phyloP scores from a whole-genome alignment of 176 grass and related monocot genomes.

The Oryza meridionalis region DNA sequence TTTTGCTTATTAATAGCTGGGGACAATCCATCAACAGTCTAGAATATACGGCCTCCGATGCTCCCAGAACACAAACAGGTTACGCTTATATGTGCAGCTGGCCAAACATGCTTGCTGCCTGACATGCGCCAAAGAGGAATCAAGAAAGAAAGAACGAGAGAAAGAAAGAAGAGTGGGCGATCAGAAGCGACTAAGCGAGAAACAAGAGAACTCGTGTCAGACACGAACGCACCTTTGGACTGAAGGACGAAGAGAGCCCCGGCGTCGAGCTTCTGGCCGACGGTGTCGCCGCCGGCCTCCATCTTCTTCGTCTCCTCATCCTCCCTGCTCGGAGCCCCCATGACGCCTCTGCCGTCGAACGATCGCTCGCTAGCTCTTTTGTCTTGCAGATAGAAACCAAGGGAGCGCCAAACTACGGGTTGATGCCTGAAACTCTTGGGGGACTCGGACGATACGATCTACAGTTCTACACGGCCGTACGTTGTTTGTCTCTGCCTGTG shows the following conservation, averaged over 20 bases:
- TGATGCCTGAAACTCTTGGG: background rate
- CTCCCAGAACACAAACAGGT: slow-evolving; percentile 1
- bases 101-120: slow-evolving; percentile 12
- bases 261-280: slow-evolving; percentile 71
- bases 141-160: background rate
- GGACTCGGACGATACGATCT: background rate
- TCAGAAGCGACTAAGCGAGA: background rate
- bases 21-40: background rate
- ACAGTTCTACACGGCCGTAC: background rate
- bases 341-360: background rate
- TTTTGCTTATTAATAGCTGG: background rate
- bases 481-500: background rate
- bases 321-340: slow-evolving; percentile 39
- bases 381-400: background rate
- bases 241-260: slow-evolving; percentile 92
- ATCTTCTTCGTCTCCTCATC: slow-evolving; percentile 59
- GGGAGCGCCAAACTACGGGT: background rate
- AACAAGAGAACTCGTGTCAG: background rate
- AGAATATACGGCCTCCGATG: background rate
- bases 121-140: background rate
- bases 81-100: background rate
- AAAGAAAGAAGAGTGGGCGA: background rate
- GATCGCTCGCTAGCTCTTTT: background rate
- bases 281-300: slow-evolving; percentile 50
- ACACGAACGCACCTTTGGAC: slow-evolving; percentile 62